Conservation (phyloP, 2,329 filamentous ascomycete genomes). For the Ustilaginoidea virens region DNA sequence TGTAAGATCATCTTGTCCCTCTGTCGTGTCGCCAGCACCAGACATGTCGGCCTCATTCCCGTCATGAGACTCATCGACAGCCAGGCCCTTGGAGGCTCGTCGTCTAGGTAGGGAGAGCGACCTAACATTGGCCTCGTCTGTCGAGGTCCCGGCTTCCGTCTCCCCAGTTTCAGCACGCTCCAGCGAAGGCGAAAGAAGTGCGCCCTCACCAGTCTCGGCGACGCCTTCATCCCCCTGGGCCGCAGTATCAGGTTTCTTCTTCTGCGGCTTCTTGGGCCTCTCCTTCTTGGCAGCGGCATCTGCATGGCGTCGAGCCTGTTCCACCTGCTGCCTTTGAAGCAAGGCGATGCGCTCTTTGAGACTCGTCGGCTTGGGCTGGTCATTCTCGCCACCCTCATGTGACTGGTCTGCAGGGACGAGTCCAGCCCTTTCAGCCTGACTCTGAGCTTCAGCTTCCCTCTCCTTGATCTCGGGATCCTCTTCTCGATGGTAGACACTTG, state of each 20-base stretch:
- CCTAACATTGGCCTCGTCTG: constrained; percentile 26
- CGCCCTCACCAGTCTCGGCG: constrained; percentile 14
- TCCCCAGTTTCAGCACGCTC: constrained; percentile 35
- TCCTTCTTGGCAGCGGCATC: constrained; percentile 70
- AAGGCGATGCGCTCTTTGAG: constrained; percentile 91
- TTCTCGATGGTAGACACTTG: constrained; percentile 71
- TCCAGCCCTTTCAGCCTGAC: constrained; percentile 54
- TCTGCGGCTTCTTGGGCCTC: constrained; percentile 64
- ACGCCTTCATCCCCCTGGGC: constrained; percentile 14
- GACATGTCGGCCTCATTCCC: constrained; percentile 52
- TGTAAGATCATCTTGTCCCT: constrained; percentile 43
- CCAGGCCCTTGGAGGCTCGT: constrained; percentile 32
- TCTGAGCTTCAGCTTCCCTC: constrained; percentile 47
- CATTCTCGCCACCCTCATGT: constrained; percentile 45
- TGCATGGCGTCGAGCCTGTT: constrained; percentile 71
- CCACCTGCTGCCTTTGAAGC: constrained; percentile 83
- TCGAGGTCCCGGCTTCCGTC: constrained; percentile 29
- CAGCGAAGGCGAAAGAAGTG: constrained; percentile 14
- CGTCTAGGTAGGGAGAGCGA: constrained; percentile 30
- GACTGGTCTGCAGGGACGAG: constrained; percentile 28
- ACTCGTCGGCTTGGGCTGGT: constrained; percentile 81
- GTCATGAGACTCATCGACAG: constrained; percentile 32
- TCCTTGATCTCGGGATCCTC: constrained; percentile 65
- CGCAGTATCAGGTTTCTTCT: constrained; percentile 42
- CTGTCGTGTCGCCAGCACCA: constrained; percentile 47